Base-by-base conservation (phyloP, 257 asterid genomes). In the Thymus quinquecostatus region DNA sequence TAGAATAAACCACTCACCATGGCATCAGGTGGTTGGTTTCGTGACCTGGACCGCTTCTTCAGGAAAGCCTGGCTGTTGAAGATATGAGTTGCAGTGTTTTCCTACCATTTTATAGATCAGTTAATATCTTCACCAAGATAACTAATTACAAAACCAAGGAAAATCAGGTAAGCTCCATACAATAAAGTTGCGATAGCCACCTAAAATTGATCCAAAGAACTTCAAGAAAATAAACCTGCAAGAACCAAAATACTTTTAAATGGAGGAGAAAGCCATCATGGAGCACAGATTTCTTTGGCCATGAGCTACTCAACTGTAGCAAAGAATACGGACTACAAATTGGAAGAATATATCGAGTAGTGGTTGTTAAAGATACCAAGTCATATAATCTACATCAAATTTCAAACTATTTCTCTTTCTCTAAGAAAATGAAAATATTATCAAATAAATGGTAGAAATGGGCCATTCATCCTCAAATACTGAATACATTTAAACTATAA, bases 131-230 rank as follows among this genome's bases (percentile, higher is more conserved):
- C 57, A 80, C 69, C 44, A 38, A 73, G 60, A 80, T 49, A 72
- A 55, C 63, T 63, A 30, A 63, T 29, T 38, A 29, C 1, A 12
- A 63, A 55, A 73, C 27, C 36, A 55, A 21, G 63, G 78, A 69
- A 72, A 63, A 13, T 53, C 56, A 61, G 87, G 85, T 44, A 61
- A 75, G 80, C 61, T 66, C 66, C 97, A 64, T 89, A 93, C 98
- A 56, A 93, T 89, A 75, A 93, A 93, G 79, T 93, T 93, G 80
- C 98, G 98, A 82, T 93, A 93, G 91, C 98, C 98, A 75, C 96
- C 95, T 71, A 93, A 82, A 67, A 93, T 85, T 69, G 98, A 93
- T 67, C 96, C 96, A 70, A 93, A 86, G 87, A 93, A 91, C 79
- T 89, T 87, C 36, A 93, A 85, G 87, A 93, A 93, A 81, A 83